Conservation (phyloP, 345 rosid genomes). For the Hirschfeldia incana region DNA sequence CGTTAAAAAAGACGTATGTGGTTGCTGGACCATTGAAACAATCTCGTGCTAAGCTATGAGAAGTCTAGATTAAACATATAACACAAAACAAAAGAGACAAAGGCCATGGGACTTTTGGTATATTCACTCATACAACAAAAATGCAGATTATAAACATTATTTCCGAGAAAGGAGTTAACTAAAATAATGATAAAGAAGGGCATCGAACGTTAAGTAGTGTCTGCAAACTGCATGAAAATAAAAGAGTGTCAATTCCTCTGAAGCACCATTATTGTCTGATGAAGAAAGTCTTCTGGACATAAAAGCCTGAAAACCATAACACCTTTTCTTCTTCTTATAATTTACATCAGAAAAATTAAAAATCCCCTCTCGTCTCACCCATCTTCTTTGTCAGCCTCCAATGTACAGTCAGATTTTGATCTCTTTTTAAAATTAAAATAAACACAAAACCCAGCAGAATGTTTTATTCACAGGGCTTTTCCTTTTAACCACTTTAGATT, state of each 20-base stretch:
- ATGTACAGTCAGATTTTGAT: conserved; percentile 37
- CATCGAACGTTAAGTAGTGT: background rate
- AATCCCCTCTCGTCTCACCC: conserved; percentile 21
- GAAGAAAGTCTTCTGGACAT: conserved; percentile 7
- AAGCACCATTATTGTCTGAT: conserved; percentile 27
- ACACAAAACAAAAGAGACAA: background rate
- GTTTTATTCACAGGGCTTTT: conserved; percentile 39
- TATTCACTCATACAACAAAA: background rate
- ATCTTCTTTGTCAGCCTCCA: conserved; percentile 32
- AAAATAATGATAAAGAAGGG: background rate
- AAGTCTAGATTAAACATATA: background rate
- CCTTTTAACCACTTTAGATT: conserved; percentile 21
- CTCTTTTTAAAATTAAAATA: background rate
- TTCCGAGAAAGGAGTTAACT: conserved; percentile 2
- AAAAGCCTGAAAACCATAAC: conserved; percentile 4
- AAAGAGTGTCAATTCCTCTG: conserved; percentile 15
- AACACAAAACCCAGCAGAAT: conserved; percentile 26
- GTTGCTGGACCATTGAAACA: background rate
- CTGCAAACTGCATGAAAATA: conserved; percentile 11
- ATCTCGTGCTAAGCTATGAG: background rate
- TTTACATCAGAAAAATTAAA: conserved; percentile 21
- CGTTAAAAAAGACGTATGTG: no score
- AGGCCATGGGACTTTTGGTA: background rate
- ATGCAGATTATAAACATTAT: background rate
- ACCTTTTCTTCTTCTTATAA: conserved; percentile 1